phyloP scores from a whole-genome alignment of 106 monocot species.

The Apostasia ramifera region DNA sequence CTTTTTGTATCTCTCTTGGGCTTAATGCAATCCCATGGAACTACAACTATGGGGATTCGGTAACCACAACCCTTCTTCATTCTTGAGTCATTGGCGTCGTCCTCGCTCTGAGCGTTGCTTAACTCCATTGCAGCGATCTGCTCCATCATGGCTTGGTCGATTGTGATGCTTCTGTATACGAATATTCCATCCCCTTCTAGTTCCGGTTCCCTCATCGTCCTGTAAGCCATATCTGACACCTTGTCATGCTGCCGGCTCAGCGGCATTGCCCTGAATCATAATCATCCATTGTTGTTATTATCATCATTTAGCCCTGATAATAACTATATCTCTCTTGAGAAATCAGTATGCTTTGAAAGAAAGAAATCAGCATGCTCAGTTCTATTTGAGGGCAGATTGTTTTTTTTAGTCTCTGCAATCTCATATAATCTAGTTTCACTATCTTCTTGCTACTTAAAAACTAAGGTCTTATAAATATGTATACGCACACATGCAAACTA shows the following conservation, averaged over 20 bases:
- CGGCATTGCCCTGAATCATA: constrained; percentile 43
- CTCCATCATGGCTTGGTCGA: constrained; percentile 40
- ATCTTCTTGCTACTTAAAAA: too few species aligned
- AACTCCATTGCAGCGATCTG: constrained; percentile 11
- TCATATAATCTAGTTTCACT: too few species aligned
- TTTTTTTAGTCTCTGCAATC: too few species aligned
- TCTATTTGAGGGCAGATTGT: too few species aligned
- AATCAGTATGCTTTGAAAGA: too few species aligned
- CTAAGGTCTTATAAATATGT: too few species aligned
- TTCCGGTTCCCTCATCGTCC: constrained; percentile 41
- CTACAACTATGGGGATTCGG: constrained; percentile 10
- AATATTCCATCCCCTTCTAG: constrained; percentile 48
- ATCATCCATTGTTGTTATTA: background rate
- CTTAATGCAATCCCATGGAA: constrained; percentile 37
- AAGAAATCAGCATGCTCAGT: too few species aligned
- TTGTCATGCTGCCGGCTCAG: constrained; percentile 28
- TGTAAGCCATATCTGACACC: constrained; percentile 27
- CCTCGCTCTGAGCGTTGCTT: background rate
- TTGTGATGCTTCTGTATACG: constrained; percentile 47
- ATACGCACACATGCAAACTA: too few species aligned
- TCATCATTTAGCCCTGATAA: too few species aligned
- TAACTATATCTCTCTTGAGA: too few species aligned
- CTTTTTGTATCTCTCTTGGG: constrained; percentile 10
- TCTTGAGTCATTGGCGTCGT: constrained; percentile 3
- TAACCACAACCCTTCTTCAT: background rate